These are phyloP conservation scores for Polyporus tsugae DNA, from an alignment of 1,284 basidiomycete species.

Conservation along the genomic window DNA sequence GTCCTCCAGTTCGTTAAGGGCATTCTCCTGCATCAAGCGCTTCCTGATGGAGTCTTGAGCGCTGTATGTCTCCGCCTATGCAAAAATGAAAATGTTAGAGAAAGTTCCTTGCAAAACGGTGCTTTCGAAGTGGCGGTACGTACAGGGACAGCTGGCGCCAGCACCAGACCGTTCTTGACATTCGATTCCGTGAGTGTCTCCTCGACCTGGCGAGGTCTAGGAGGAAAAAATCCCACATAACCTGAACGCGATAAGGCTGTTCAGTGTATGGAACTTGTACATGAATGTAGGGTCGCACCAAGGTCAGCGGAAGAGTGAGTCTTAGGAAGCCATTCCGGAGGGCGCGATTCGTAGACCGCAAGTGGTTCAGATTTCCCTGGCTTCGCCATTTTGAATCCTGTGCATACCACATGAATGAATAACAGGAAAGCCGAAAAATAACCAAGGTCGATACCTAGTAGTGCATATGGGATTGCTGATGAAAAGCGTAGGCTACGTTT, in stretches of 20 bases:
- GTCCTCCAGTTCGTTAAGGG: conserved; percentile 75
- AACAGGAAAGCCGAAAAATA: background rate
- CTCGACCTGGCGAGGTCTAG: conserved; percentile 85
- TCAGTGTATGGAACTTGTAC: conserved; percentile 12
- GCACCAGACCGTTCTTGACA: conserved; percentile 82
- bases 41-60: conserved; percentile 63
- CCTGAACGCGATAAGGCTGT: conserved; percentile 54
- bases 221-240: conserved; percentile 88
- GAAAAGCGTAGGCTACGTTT: too few species aligned
- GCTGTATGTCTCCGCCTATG: conserved; percentile 72
- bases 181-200: conserved; percentile 81
- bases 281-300: conserved; percentile 50
- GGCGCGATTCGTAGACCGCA: conserved; percentile 70
- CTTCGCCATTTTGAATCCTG: conserved; percentile 34
- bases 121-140: conserved; percentile 33
- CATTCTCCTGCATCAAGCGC: conserved; percentile 57
- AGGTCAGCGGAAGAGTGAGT: conserved; percentile 72
- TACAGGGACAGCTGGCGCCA: conserved; percentile 70
- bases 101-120: background rate
- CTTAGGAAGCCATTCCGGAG: conserved; percentile 76
- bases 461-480: too few species aligned
- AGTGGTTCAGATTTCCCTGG: conserved; percentile 45
- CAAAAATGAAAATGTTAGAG: background rate
- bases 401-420: background rate
- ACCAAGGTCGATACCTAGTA: too few species aligned